Base-by-base conservation (phyloP, 495 filamentous ascomycete species). In the Parathielavia hyrcaniae region DNA sequence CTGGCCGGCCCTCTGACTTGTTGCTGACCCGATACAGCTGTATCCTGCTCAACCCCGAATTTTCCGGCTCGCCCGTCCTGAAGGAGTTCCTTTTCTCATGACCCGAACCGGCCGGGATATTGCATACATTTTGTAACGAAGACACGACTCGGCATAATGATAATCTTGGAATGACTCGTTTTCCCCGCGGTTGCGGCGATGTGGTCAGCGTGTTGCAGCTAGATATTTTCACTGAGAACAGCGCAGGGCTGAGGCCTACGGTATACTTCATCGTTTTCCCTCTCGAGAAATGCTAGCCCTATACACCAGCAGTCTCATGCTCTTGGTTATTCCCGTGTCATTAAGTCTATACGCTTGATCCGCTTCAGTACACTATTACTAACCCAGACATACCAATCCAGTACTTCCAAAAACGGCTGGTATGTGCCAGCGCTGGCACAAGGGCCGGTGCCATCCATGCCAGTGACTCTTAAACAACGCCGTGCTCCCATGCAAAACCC, bases 1-100 rank as follows among this genome's bases (percentile, higher is more conserved):
- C 4, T 35, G 10, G 4, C 6, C 20, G n/a, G 26, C 7, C 13
- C 5, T 22, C 36, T 39, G 5, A 16, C 5, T 30, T 30, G 32
- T 50, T 38, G 16, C 35, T 47, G n/a, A 55, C 36, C 16, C 4
- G 41, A 4, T 36, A 36, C 30, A 82, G 79, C 55, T 83, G 79
- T 62, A 79, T 83, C 55, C 55, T 83, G 48, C 58, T 83, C 10
- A 83, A 83, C 57, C 80, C 80, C 0, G 79, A 83, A 47, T 81
- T 83, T 50, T 79, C 78, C 7, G 77, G 78, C 4, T 79, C 78
- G 1, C 80, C 80, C 0, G 77, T 81, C 2, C 58, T 81, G 22
- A 81, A 79, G 53, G 80, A 83, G 50, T 83, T 83, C 60, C 68
- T 83, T 11, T 83, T 83, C 61, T 74, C 73, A 39, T 81, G 64